These are phyloP conservation scores for Aspergillus pseudoterreus DNA, from an alignment of 2,329 filamentous ascomycete species.

Conservation along the genomic window DNA sequence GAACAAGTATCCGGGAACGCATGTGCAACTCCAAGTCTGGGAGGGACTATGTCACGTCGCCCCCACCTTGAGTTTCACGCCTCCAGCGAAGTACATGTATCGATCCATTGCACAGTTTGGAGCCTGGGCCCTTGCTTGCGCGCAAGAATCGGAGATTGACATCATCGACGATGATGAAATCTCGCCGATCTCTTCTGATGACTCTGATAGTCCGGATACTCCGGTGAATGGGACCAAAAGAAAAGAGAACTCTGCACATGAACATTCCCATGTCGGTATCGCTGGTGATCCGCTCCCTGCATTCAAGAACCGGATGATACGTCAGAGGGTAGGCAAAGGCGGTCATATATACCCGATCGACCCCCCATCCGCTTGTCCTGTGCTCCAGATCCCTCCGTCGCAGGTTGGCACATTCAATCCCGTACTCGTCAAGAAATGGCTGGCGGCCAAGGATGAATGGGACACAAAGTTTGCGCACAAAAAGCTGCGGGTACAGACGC, in stretches of 20 bases:
- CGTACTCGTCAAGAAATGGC: conserved; percentile 77
- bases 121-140: conserved; percentile 81
- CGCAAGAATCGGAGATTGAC: conserved; percentile 75
- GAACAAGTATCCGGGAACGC: conserved; percentile 71
- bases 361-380: conserved; percentile 59
- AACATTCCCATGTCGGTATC: conserved; percentile 62
- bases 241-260: conserved; percentile 17
- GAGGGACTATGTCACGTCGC: conserved; percentile 91
- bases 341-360: conserved; percentile 69
- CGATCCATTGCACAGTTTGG: conserved; percentile 88
- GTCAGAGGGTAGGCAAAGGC: conserved; percentile 76
- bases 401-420: conserved; percentile 77
- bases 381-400: conserved; percentile 60
- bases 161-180: conserved; percentile 75
- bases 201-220: conserved; percentile 15
- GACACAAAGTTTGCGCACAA: conserved; percentile 67
- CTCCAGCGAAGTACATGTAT: conserved; percentile 96
- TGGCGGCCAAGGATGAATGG: conserved; percentile 68
- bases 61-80: conserved; percentile 89
- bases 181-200: conserved; percentile 66
- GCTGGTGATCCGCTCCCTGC: conserved; percentile 78
- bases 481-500: conserved; percentile 69
- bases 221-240: conserved; percentile 1
- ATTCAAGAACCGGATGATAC: conserved; percentile 86
- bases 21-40: conserved; percentile 94